phyloP scores from a whole-genome alignment of 2,329 filamentous ascomycete genomes.

The Lizonia empirigonia region DNA sequence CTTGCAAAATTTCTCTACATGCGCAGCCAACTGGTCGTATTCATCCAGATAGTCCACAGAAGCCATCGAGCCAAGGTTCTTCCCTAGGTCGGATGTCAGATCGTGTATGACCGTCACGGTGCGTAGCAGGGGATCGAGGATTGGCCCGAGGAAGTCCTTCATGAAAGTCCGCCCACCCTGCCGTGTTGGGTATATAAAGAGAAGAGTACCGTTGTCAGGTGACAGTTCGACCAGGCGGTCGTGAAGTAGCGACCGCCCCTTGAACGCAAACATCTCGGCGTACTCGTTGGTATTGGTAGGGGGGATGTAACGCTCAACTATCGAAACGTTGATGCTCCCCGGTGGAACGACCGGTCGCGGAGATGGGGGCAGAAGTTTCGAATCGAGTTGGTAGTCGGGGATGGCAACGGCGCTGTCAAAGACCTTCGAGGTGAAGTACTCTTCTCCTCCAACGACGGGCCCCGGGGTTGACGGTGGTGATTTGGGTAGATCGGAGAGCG shows the following conservation, averaged over 20 bases:
- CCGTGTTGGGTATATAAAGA: constrained; percentile 68
- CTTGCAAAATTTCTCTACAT: constrained; percentile 38
- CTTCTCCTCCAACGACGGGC: constrained; percentile 57
- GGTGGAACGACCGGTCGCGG: constrained; percentile 65
- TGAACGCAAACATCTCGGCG: constrained; percentile 61
- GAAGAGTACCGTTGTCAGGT: constrained; percentile 60
- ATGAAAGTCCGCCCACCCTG: constrained; percentile 64
- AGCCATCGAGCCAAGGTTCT: constrained; percentile 59
- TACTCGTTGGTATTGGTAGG: constrained; percentile 65
- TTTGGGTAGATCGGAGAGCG: constrained; percentile 64
- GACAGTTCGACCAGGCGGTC: constrained; percentile 67
- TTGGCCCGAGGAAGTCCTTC: constrained; percentile 63
- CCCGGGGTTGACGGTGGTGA: constrained; percentile 67
- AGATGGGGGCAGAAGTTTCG: constrained; percentile 56
- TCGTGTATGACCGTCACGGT: constrained; percentile 64
- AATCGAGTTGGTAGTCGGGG: constrained; percentile 62
- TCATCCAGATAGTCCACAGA: constrained; percentile 61
- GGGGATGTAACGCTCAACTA: constrained; percentile 70
- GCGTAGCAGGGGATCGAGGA: constrained; percentile 66
- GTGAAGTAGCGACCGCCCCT: constrained; percentile 61
- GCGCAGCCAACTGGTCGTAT: constrained; percentile 56
- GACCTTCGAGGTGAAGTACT: constrained; percentile 66
- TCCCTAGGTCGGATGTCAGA: constrained; percentile 62
- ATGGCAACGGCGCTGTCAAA: constrained; percentile 67
- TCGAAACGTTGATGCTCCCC: constrained; percentile 63